Base-by-base conservation (phyloP, 768 basidiomycete genomes). In the Rhizopogon sp. region DNA sequence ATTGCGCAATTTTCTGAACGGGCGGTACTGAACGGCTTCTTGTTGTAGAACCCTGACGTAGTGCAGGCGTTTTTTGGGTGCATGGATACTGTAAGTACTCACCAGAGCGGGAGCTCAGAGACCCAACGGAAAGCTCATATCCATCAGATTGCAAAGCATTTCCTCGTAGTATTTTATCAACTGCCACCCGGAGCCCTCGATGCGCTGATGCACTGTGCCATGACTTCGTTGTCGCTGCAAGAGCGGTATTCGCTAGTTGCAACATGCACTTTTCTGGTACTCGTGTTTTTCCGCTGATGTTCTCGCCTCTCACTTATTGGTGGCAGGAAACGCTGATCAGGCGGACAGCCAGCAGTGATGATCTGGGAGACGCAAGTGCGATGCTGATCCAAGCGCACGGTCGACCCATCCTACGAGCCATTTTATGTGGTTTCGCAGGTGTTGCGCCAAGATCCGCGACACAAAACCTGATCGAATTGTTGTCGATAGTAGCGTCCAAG, bases 1-100 rank as follows among this genome's bases (percentile, higher is more conserved):
- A 5, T 52, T n/a, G 39, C 50, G 52, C 8, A 17, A 16, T 33
- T 22, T 39, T 7, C 5, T 28, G 29, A 35, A 40, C n/a, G 6
- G 22, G 37, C 14, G 7, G 25, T 16, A 5, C 55, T 67, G 53
- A 37, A 70, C 43, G 8, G 10, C 45, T 35, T 22, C 3, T 40
- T 28, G 22, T 46, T 20, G 5, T 51, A 96, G 92, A 92, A 96
- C 64, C 93, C 94, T 0, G 94, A 96, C 66, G 82, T 96, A 28
- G 90, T 93, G 14, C 92, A 93, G 65, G 85, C 84, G 25, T 95
- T 94, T 69, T 96, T 95, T 70, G 78, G 78, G 8, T 94, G 85
- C 64, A 79, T 90, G 76, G 90, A 92, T 43, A 79, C 82, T 43
- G 90, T 90, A 57, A 45, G 80, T 74, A 16, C 28, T 25, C 25